Evolutionary conservation across 2,329 filamentous ascomycete genomes (phyloP), one percentile per base, ranked within the genome.

Genomic region (Alternaria gansuensis): DNA sequence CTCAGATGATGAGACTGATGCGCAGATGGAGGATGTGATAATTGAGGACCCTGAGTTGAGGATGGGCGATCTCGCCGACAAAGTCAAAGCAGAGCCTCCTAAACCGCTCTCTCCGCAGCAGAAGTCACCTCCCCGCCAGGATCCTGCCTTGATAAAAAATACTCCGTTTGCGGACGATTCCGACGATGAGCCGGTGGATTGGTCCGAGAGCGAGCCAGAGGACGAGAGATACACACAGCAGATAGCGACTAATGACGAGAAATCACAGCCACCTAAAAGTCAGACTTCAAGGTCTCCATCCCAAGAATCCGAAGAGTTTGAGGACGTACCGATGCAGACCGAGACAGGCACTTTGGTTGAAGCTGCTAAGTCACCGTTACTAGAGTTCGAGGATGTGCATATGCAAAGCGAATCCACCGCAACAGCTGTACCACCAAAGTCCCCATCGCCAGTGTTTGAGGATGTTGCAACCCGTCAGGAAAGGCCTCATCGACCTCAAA

Each of bases 1-100:
- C 29, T 89, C 87, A 3, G 87, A 85, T 2, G 85, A 87, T 43
- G 84, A 83, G 23, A 82, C 83, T 24, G 62, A 71, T 45, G 44
- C 54, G 14, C 63, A 68, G 24, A 77, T 76, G 73, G 72, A 76
- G 28, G 75, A 77, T 60, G 67, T 75, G 7, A 53, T 51, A 9
- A 46, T 73, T 13, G 68, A 70, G 48, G 75, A 78, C n/a, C 24
- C 61, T 9, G 63, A 73, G 45, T 34, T 77, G 14, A 72, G 64
- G 21, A 80, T 82, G 75, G 78, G 76, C 33, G 79, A 83, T 65
- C 58, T 82, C 17, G 80, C 79, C 23, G 80, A 83, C 29, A 76
- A 77, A 52, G 68, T 78, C 4, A 71, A 75, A 62, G 78, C 77
- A 36, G 75, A 80, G 48, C 81, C 82, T 7, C 79, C 80, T 10